Evolutionary conservation across 495 filamentous ascomycete genomes (phyloP), one percentile per base, ranked within the genome.

Genomic region (Cenococcum geophilum): DNA sequence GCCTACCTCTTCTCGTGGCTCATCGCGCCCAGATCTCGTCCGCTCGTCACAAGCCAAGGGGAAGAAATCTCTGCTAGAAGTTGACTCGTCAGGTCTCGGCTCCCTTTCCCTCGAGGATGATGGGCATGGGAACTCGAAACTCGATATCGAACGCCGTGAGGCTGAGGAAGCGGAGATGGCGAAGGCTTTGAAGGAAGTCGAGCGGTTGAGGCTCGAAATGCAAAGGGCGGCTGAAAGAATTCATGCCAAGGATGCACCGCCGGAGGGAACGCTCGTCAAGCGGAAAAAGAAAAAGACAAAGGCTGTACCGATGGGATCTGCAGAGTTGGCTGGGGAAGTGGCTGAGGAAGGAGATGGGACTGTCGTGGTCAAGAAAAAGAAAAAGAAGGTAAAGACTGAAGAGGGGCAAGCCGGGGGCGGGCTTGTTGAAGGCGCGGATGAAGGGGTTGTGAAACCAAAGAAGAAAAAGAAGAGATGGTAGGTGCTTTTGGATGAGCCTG

Each of bases 201-300:
- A 97, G 76, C 78, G 83, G 52, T 72, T 95, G 55, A 78, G 93
- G 40, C 72, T 95, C 54, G 88, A 92, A 72, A 97, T 98, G 91
- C 92, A 97, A 74, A 77, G 90, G 65, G 88, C 87, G 16, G 88
- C 89, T 36, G 92, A 97, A 75, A 76, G 89, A 55, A 86, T 95
- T 36, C 79, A 89, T 70, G 79, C 82, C 14, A 79, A 83, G 32
- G 81, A 88, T 59, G 82, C 84, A 3, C 80, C 84, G n/a, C 76
- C 76, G 4, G 89, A 89, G 62, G 89, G 87, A 11, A 85, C 79
- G 5, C 75, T 91, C 27, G 84, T 96, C 6, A 88, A 83, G 76
- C 92, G 86, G 74, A 92, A 89, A 75, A 86, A 83, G 72, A 74
- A 72, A 71, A 83, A 80, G 71, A 60, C 57, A 2, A 75, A 77